A percentile compares a stretch with the other conserved stretches of the same genome.
These are phyloP conservation scores for Tulasnella sp. DNA, from an alignment of 768 basidiomycete species.

Conservation along the genomic window DNA sequence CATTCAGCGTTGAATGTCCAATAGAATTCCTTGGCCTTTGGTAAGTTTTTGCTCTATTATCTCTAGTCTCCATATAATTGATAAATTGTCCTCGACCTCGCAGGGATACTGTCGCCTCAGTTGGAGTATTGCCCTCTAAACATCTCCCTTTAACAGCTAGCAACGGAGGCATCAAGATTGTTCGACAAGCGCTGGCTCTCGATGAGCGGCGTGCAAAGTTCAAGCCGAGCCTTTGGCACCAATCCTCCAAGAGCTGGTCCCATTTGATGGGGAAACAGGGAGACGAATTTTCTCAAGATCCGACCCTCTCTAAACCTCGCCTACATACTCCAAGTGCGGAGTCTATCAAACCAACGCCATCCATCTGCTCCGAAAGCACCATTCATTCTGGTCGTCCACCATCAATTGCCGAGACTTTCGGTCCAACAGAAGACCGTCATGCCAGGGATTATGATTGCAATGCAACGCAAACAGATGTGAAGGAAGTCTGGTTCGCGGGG, in stretches of 20 bases:
- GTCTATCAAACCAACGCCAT: too few species aligned
- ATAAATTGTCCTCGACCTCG: too few species aligned
- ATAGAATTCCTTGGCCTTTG: too few species aligned
- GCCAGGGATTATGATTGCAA: background rate
- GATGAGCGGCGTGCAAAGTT: slow-evolving; percentile 34
- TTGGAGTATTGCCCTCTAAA: slow-evolving; percentile 29
- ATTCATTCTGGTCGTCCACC: background rate
- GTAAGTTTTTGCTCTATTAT: too few species aligned
- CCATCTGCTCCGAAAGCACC: too few species aligned
- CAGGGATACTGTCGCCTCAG: slow-evolving; percentile 39
- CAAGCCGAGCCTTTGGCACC: background rate
- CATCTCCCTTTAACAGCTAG: slow-evolving; percentile 40
- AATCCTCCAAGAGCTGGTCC: background rate
- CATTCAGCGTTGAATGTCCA: too few species aligned
- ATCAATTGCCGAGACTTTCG: background rate
- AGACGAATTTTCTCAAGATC: background rate
- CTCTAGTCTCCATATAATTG: too few species aligned
- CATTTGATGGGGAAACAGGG: background rate
- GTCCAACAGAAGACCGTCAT: background rate
- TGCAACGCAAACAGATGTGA: background rate
- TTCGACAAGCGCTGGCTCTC: slow-evolving; percentile 38
- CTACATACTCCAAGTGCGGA: background rate
- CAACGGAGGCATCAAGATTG: slow-evolving; percentile 36
- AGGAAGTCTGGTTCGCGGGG: background rate
- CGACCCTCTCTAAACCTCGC: background rate